Evolutionary conservation across 208 protist species (phyloP), one percentile per base, ranked within the genome.

Genomic region (Leishmania gerbilli): DNA sequence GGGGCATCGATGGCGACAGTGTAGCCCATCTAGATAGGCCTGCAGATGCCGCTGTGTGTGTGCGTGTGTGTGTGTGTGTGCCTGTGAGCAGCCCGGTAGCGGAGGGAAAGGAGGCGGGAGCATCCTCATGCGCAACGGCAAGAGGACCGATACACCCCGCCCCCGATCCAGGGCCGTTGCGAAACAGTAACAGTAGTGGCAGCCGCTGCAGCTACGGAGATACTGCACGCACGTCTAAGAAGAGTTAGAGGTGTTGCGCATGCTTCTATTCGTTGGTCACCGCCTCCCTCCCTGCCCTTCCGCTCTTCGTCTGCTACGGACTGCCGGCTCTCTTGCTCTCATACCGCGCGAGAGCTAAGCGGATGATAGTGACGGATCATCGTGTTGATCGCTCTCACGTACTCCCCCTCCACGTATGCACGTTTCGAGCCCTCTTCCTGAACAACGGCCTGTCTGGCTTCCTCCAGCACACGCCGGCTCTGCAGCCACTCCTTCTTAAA

Each of bases 401-500:
- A 90, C 76, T 88, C 78, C 19, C 82, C 84, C 71, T 90, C 85
- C 40, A 91, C 71, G 6, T 56, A 34, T 71, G 56, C 40, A 17
- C 87, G 77, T 0, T n/a, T 3, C 0, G 65, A 58, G 24, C 76
- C 55, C 76, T 97, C 92, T 49, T 84, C 85, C 45, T 76, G 62
- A 69, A 95, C 78, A 47, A 98, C 34, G n/a, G 88, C 77, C 67
- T 91, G 87, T 11, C 95, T 79, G 65, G 84, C 89, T 27, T 81
- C 84, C 84, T 96, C 92, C 27, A 94, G 81, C 47, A 84, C 71
- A 49, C 82, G 82, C 15, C 90, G 87, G 77, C 95, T 90, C 76
- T 89, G 85, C 65, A 98, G 82, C 93, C 95, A 98, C 82, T 93
- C 84, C 76, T 96, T 91, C 82, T 96, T 95, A 68, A 97, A 95